Percentiles rank a stretch among this genome's conserved stretches.
Evolutionary conservation across 345 rosid genomes (phyloP).

Genomic region (Linum lewisii): DNA sequence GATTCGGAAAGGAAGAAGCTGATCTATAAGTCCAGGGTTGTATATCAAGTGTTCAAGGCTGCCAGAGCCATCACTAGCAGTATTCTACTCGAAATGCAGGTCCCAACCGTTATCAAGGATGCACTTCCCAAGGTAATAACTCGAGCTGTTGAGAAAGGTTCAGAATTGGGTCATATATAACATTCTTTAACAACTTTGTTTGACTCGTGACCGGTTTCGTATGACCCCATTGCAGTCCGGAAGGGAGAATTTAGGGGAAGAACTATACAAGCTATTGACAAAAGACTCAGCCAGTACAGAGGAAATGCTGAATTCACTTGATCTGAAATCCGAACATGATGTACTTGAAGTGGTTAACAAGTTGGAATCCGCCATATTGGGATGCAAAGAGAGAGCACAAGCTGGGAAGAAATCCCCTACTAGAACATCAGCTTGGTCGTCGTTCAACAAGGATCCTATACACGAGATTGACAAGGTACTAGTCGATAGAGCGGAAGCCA

Average conservation of each 20-base stretch:
- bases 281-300: constrained; percentile 34
- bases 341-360: constrained; percentile 57
- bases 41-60: constrained; percentile 93
- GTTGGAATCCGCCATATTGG: constrained; percentile 63
- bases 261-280: constrained; percentile 48
- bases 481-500: constrained; percentile 50
- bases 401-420: constrained; percentile 47
- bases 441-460: constrained; percentile 56
- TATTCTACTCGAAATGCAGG: constrained; percentile 79
- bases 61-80: constrained; percentile 71
- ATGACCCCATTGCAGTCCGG: constrained; percentile 50
- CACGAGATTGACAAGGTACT: constrained; percentile 46
- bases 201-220: neutral
- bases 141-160: too few species aligned
- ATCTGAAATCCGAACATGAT: constrained; percentile 52
- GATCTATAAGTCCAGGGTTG: constrained; percentile 43
- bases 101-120: constrained; percentile 57
- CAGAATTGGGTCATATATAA: too few species aligned
- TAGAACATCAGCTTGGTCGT: constrained; percentile 52
- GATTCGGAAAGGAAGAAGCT: constrained; percentile 56
- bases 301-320: constrained; percentile 44
- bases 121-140: constrained; percentile 78
- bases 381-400: constrained; percentile 72
- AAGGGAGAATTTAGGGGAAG: constrained; percentile 71
- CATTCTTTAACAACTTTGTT: too few species aligned